Percentiles rank a stretch among this genome's conserved stretches.
Conservation (phyloP, 2,329 filamentous ascomycete genomes). For the Remersonia thermophila region DNA sequence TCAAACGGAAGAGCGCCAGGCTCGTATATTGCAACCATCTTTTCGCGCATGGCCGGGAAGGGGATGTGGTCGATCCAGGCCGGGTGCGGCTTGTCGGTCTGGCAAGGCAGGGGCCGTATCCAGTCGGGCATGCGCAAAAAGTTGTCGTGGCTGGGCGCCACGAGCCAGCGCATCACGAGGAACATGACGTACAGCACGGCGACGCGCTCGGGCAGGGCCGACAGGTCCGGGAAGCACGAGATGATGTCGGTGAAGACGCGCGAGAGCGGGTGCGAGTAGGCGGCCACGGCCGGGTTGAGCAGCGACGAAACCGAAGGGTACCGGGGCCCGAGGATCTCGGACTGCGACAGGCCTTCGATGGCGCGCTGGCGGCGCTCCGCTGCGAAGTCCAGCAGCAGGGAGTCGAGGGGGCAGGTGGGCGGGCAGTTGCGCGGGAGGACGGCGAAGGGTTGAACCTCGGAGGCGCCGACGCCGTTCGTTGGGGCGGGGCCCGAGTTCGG, state of each 20-base stretch:
- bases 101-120: conserved; percentile 52
- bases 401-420: conserved; percentile 66
- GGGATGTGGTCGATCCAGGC: conserved; percentile 75
- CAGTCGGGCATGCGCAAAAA: conserved; percentile 67
- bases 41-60: conserved; percentile 65
- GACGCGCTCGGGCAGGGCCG: conserved; percentile 66
- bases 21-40: conserved; percentile 40
- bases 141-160: conserved; percentile 66
- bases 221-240: conserved; percentile 69
- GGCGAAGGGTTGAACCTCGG: conserved; percentile 7
- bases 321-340: conserved; percentile 59
- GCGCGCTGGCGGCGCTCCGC: conserved; percentile 54
- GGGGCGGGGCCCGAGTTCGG: background rate
- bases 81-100: conserved; percentile 57
- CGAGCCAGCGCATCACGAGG: conserved; percentile 73
- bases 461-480: background rate
- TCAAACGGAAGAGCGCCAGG: conserved; percentile 52
- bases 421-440: conserved; percentile 45
- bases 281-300: conserved; percentile 54
- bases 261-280: conserved; percentile 62
- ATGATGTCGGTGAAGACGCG: conserved; percentile 80
- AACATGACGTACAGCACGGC: conserved; percentile 81
- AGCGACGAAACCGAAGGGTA: conserved; percentile 73
- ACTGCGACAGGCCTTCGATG: conserved; percentile 49
- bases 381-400: conserved; percentile 69